A percentile compares a stretch with the other conserved stretches of the same genome.
Evolutionary conservation across 345 rosid species (phyloP).

Genomic region (Hibiscus syriacus): DNA sequence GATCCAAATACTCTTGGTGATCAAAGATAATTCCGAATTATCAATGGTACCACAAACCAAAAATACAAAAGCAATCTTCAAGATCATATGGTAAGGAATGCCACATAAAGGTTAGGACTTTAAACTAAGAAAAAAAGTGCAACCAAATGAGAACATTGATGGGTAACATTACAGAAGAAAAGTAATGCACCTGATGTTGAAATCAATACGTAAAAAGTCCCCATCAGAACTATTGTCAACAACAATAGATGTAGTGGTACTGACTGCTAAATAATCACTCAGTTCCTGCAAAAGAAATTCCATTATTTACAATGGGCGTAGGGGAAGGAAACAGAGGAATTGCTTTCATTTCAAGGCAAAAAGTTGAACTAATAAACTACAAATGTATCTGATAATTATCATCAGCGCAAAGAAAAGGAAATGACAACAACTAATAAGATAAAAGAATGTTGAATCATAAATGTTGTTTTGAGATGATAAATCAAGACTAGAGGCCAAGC

Average conservation of each 20-base stretch:
- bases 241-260: slow-evolving; percentile 75
- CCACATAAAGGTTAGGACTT: background rate
- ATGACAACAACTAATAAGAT: background rate
- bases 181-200: slow-evolving; percentile 65
- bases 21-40: background rate
- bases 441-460: background rate
- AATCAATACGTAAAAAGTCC: slow-evolving; percentile 84
- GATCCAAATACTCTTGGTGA: background rate
- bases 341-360: background rate
- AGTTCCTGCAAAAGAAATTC: slow-evolving; percentile 54
- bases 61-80: background rate
- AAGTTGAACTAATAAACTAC: background rate
- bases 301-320: background rate
- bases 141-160: background rate
- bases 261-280: slow-evolving; percentile 65
- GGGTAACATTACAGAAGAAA: background rate
- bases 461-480: background rate
- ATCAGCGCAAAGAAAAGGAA: too few species aligned
- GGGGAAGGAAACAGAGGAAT: background rate
- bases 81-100: background rate
- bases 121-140: background rate
- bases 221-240: slow-evolving; percentile 91
- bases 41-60: background rate
- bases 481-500: background rate
- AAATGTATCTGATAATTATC: background rate